These are phyloP conservation scores for Dendrobium officinale DNA, from an alignment of 106 monocot species.

Conservation along the genomic window DNA sequence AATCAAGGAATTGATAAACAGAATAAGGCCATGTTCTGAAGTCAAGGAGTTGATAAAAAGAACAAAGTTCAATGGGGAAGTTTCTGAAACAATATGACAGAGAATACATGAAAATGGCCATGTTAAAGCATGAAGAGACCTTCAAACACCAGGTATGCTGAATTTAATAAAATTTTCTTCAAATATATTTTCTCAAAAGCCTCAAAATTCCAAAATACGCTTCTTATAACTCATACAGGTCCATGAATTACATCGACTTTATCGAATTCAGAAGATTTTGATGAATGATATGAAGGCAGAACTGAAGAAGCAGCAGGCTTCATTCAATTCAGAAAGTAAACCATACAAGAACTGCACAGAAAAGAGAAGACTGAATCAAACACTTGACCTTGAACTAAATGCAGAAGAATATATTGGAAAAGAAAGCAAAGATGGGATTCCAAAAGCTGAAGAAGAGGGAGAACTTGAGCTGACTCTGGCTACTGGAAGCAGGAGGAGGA, in stretches of 20 bases:
- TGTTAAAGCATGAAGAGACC: conserved; percentile 55
- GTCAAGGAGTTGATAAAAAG: not conserved
- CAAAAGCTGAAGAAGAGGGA: conserved; percentile 11
- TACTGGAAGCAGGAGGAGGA: conserved; percentile 31
- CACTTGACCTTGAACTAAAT: conserved; percentile 16
- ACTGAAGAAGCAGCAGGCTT: conserved; percentile 19
- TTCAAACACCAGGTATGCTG: conserved; percentile 48
- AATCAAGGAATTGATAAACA: not conserved
- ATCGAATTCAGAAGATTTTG: conserved; percentile 42
- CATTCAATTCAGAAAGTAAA: not conserved
- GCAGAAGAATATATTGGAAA: conserved; percentile 9
- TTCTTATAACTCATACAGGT: conserved; percentile 25
- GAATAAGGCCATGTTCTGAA: conserved; percentile 4
- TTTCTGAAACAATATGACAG: conserved; percentile 29
- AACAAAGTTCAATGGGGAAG: conserved; percentile 30
- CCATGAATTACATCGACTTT: conserved; percentile 53
- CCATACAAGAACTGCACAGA: conserved; percentile 8
- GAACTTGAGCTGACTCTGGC: conserved; percentile 41
- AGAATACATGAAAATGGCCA: conserved; percentile 54
- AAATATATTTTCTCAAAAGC: not conserved
- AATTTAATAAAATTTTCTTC: not conserved
- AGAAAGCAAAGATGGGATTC: not conserved
- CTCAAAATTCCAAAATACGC: not conserved
- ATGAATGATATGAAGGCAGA: conserved; percentile 29
- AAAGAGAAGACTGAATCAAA: not conserved